These are phyloP conservation scores for Ceratobasidium sp. DNA, from an alignment of 1,284 basidiomycete genomes.

Conservation along the genomic window DNA sequence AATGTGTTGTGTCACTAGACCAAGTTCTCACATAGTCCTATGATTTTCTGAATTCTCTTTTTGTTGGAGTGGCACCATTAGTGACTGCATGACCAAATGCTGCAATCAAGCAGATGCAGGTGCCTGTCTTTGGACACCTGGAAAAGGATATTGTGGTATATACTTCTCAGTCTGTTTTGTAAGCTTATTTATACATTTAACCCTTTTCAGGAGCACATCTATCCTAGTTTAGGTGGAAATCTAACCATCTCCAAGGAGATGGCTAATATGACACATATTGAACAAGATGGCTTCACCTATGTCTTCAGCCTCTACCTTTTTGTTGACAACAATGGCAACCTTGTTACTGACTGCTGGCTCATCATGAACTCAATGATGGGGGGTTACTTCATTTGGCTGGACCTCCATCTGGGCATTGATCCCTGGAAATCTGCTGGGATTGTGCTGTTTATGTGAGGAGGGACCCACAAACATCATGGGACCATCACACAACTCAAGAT, in stretches of 20 bases:
- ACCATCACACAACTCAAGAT: background rate
- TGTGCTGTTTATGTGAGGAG: background rate
- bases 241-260: background rate
- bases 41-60: too few relatives aligned
- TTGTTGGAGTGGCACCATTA: too few relatives aligned
- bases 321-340: background rate
- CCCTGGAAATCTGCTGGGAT: background rate
- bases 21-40: too few relatives aligned
- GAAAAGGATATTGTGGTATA: too few relatives aligned
- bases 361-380: background rate
- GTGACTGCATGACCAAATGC: too few relatives aligned
- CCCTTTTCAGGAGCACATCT: background rate
- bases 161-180: background rate
- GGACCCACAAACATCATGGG: background rate
- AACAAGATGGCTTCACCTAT: slow-evolving; percentile 1
- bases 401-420: background rate
- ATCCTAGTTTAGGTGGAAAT: slow-evolving; percentile 1
- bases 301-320: slow-evolving; percentile 1
- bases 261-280: background rate
- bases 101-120: too few relatives aligned
- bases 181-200: background rate
- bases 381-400: background rate
- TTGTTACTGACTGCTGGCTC: background rate
- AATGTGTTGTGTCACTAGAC: too few relatives aligned
- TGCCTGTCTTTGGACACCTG: too few relatives aligned